Base-by-base conservation (phyloP, 2,329 filamentous ascomycete species). In the Fusarium austroafricanum region DNA sequence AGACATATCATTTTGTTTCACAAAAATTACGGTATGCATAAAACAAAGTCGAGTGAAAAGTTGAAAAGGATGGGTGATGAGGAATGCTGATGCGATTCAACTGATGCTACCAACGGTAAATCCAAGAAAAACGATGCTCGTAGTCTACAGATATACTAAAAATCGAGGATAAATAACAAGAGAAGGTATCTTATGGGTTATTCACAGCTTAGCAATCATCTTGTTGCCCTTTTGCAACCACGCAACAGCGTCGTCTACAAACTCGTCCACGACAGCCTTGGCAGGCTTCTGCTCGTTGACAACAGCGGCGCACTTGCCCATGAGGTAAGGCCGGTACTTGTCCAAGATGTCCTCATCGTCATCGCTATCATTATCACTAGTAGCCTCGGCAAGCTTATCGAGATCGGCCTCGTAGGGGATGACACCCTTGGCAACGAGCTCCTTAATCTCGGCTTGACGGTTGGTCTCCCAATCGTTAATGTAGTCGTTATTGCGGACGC, bases 391-490 rank as follows among this genome's bases (percentile, higher is more conserved):
- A 75, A 97, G 81, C 81, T 91, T 92, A 84, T 99, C 96, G 33
- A 99, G 88, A 77, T 99, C 96, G 74, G 93, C 87, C 85, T 98
- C 96, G 69, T 97, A 96, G 45, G 96, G 96, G 73, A 99, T 93
- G 77, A 93, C 84, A 74, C 96, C 96, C 88, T 96, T 93, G 76
- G 87, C 77, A 11, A 94, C 96, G 56, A 99, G 88, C 77, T 96
- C 88, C 86, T 94, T 96, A 81, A 99, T 97, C 86, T 99, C 96
- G 38, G 87, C 83, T 71, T 87, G 84, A 73, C 96, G 92, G 85
- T 98, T 96, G 75, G 91, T 90, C 83, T 99, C 95, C 96, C 96
- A 99, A 86, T 97, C 92, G 77, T 89, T 80, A 76, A 99, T 98
- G 82, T 99, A 99, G 9, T 91, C 81, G 84, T 98, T 99, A 78